A percentile compares a stretch with the other conserved stretches of the same genome.
Evolutionary conservation across 2,329 filamentous ascomycete genomes (phyloP).

Genomic region (Metarhizium robertsii): DNA sequence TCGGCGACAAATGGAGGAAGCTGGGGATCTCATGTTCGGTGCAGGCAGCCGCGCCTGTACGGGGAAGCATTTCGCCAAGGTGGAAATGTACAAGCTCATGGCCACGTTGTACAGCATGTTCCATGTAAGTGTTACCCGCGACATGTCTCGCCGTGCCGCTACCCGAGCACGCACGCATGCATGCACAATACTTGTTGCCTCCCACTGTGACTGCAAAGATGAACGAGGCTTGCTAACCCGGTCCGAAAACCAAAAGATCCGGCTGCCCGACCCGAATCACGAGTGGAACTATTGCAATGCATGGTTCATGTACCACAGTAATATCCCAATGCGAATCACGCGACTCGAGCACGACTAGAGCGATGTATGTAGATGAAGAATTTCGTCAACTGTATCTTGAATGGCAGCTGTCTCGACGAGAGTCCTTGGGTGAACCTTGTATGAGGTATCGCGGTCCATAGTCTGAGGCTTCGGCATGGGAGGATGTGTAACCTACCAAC

Average conservation of each 20-base stretch:
- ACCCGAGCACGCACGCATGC: neutral
- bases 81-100: conserved; percentile 26
- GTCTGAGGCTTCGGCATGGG: too few species aligned
- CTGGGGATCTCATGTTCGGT: conserved; percentile 27
- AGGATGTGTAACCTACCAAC: too few species aligned
- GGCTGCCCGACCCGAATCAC: conserved; percentile 6
- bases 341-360: neutral
- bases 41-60: conserved; percentile 29
- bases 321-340: conserved; percentile 11
- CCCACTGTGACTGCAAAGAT: too few species aligned
- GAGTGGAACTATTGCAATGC: conserved; percentile 21
- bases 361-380: neutral
- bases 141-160: neutral
- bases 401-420: too few species aligned
- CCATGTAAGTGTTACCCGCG: conserved; percentile 14
- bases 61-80: conserved; percentile 23
- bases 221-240: too few species aligned
- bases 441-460: too few species aligned
- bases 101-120: conserved; percentile 35
- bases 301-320: conserved; percentile 16
- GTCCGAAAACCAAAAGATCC: conserved; percentile 3
- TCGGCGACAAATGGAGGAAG: conserved; percentile 25
- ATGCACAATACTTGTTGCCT: too few species aligned
- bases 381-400: neutral
- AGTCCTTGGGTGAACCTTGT: too few species aligned